Base-by-base conservation (phyloP, 805 yeast species). In the Metschnikowia baotianmanensis region DNA sequence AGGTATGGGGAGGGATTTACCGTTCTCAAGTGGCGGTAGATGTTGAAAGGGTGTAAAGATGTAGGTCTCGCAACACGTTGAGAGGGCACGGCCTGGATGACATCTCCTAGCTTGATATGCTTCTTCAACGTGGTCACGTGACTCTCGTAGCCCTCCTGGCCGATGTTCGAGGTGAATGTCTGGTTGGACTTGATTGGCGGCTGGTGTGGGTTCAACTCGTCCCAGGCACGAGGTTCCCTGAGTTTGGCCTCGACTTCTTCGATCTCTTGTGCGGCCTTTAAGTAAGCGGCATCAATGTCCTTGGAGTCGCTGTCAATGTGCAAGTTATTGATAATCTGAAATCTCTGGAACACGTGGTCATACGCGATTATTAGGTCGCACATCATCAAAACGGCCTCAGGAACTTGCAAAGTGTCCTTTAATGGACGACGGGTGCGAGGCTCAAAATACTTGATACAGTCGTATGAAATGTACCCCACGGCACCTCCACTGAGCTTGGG, bases 1-100 rank as follows among this genome's bases (percentile, higher is more conserved):
- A 93, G 75, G 62, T 93, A 93, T 20, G 99, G 99, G 2, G 97
- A 88, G 9, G 99, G 99, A 65, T 93, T 93, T 34, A 93, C 97
- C 0, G 96, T 85, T 59, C 99, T 78, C 55, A 93, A 74, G 58
- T 91, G 97, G 52, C 95, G 83, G 67, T 91, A 93, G 34, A 93
- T 85, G 66, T 93, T 93, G 76, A 93, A 93, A 2, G 99, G 98
- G 62, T 93, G 98, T 53, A 93, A 71, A 3, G 89, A 80, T 0
- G 99, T 93, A 26, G 96, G 96, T 63, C 97, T 82, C 5, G 95
- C 87, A 20, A 93, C 89, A 58, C 99, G 77, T 71, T 93, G 99
- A 1, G 97, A 90, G 5, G 99, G 99, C 18, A 93, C 99, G 1
- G 96, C 96, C 65, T 93, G 99, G 67, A 93, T 86, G 43, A 93